Base-by-base conservation (phyloP, 495 filamentous ascomycete genomes). In the Aspergillus cristatus region DNA sequence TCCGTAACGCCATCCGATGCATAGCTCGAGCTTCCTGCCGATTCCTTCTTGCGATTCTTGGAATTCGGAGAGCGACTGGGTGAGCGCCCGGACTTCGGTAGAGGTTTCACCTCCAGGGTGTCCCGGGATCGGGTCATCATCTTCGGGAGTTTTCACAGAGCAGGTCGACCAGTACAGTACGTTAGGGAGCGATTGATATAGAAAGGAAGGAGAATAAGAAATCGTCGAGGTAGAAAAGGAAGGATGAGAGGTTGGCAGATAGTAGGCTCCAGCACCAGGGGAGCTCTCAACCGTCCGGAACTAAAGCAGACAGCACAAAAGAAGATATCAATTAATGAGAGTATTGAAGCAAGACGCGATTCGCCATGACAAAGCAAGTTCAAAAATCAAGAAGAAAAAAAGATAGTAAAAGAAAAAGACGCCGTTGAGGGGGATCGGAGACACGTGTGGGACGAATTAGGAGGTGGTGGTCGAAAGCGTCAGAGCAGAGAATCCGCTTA, bases 1-100 rank as follows among this genome's bases (percentile, higher is more conserved):
- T 75, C 56, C 32, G 60, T 62, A 18, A 75, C 67, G 10, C 71
- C 71, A 24, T 72, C 68, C n/a, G 71, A 75, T 32, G 53, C 57
- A 54, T 71, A 75, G 43, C 61, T 69, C 15, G 48, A 46, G 24
- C 37, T 22, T 5, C 42, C 35, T 14, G 45, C 38, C 2, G 60
- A 30, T 12, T 30, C 34, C 17, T 53, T 52, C 46, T 67, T 70
- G 43, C 48, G 56, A 37, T 51, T 60, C 46, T 65, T 66, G 14
- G 66, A 62, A 8, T 51, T 58, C 15, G 66, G 64, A 17, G 63
- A 60, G 41, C 56, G 62, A 56, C 60, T 65, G 28, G 57, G 61
- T 37, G 58, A 68, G 45, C 63, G 60, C 3, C 53, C 48, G 26
- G 52, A 48, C 20, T 53, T 54, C 20, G 57, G 54, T 25, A 60